Percentiles rank a stretch among this genome's conserved stretches.
phyloP scores from a whole-genome alignment of 2,329 filamentous ascomycete species.

The Niveomyces coronatus region DNA sequence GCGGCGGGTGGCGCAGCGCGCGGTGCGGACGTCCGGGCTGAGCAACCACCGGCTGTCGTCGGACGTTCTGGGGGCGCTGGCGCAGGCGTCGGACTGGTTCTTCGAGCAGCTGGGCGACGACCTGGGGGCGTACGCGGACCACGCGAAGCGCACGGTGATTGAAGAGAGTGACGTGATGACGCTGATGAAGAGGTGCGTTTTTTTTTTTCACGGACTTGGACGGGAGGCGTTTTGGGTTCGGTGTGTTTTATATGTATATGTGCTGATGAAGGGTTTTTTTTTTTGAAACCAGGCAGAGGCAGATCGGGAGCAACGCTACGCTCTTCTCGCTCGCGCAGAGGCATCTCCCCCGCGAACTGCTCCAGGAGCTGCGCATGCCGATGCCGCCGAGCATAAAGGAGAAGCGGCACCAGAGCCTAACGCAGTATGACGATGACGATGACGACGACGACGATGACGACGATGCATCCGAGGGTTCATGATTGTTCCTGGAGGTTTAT shows the following conservation, averaged over 20 bases:
- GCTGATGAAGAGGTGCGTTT: constrained; percentile 68
- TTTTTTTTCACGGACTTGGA: constrained; percentile 3
- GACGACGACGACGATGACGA: constrained; percentile 25
- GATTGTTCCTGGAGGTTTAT: constrained; percentile 12
- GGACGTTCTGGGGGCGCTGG: constrained; percentile 63
- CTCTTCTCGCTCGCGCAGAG: constrained; percentile 78
- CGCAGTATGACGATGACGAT: constrained; percentile 13
- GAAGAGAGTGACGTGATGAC: constrained; percentile 76
- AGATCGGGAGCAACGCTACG: constrained; percentile 60
- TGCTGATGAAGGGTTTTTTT: no score
- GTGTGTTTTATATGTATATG: no score
- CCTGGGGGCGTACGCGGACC: constrained; percentile 65
- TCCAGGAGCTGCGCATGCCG: constrained; percentile 72
- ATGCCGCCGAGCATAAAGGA: constrained; percentile 42
- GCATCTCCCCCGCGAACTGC: constrained; percentile 68
- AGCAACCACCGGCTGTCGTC: constrained; percentile 60
- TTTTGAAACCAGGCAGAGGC: constrained; percentile 70
- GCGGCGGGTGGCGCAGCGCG: constrained; percentile 61
- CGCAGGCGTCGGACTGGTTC: constrained; percentile 80
- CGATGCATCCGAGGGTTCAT: constrained; percentile 25
- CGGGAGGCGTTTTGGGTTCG: no score
- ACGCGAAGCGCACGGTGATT: constrained; percentile 75
- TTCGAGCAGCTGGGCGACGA: constrained; percentile 83
- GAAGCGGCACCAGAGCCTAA: constrained; percentile 24
- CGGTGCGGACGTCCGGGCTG: constrained; percentile 55